Evolutionary conservation across 306 rosid species (phyloP).

Genomic region (Gleditsia sinensis): DNA sequence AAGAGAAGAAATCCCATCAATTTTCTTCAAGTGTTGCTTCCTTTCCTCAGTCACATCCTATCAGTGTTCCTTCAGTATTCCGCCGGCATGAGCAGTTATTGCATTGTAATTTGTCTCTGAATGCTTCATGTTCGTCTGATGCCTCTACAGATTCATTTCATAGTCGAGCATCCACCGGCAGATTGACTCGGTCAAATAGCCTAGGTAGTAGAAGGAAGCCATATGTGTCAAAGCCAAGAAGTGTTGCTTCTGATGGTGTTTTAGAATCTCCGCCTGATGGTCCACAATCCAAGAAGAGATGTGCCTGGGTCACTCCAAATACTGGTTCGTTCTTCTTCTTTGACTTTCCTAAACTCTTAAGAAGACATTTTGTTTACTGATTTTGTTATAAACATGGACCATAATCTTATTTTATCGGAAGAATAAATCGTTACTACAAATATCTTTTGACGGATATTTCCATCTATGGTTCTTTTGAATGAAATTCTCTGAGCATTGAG

Average conservation of each 20-base stretch:
- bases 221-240: conserved; percentile 62
- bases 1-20: conserved; percentile 61
- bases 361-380: background rate
- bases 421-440: background rate
- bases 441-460: conserved; percentile 12
- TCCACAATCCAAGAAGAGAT: conserved; percentile 62
- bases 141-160: conserved; percentile 88
- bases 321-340: conserved; percentile 58
- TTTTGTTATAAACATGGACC: background rate
- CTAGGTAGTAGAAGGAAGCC: conserved; percentile 65
- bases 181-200: conserved; percentile 67
- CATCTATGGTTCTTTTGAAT: conserved; percentile 10
- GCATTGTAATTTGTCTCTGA: conserved; percentile 68
- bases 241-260: conserved; percentile 72
- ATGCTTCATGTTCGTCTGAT: conserved; percentile 85
- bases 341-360: conserved; percentile 1
- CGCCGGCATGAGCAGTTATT: conserved; percentile 76
- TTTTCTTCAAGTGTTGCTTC: conserved; percentile 39
- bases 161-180: conserved; percentile 82
- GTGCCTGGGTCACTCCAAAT: conserved; percentile 90
- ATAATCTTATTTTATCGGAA: background rate
- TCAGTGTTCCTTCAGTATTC: conserved; percentile 57
- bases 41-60: conserved; percentile 54
- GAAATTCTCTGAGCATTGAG: conserved; percentile 20
- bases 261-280: conserved; percentile 59